Conservation (phyloP, 2,329 filamentous ascomycete species). For the Fusarium pseudoanthophilum region DNA sequence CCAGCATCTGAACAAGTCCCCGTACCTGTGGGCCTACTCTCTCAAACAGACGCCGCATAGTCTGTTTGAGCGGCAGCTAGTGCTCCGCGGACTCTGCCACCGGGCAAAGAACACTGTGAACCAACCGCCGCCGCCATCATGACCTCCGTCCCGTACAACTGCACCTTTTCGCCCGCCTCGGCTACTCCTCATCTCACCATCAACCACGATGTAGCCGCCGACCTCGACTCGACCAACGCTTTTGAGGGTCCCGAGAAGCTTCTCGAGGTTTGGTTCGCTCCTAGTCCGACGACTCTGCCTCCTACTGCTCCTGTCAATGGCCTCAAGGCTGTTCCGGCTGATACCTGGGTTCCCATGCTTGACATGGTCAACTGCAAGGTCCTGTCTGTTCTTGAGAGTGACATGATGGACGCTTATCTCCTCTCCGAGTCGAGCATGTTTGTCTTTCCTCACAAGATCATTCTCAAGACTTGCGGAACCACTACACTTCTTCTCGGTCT, state of each 20-base stretch:
- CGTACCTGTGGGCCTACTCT: conserved; percentile 93
- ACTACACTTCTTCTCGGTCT: conserved; percentile 92
- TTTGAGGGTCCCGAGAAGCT: conserved; percentile 99
- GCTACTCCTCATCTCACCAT: conserved; percentile 93
- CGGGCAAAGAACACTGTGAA: conserved; percentile 45
- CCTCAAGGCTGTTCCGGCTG: conserved; percentile 84
- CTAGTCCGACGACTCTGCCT: conserved; percentile 78
- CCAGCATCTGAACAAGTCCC: conserved; percentile 75
- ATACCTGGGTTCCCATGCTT: conserved; percentile 95
- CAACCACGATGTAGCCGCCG: conserved; percentile 92
- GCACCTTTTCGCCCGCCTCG: conserved; percentile 83
- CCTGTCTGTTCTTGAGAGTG: conserved; percentile 90
- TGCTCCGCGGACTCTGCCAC: conserved; percentile 80
- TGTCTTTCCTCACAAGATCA: conserved; percentile 99
- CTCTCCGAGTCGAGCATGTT: conserved; percentile 99
- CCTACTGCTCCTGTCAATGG: conserved; percentile 77
- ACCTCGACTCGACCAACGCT: conserved; percentile 93
- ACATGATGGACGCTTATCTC: conserved; percentile 94
- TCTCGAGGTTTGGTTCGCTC: conserved; percentile 97
- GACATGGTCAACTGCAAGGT: conserved; percentile 99
- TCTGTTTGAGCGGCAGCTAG: conserved; percentile 98
- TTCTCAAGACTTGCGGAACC: conserved; percentile 97
- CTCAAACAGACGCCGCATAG: conserved; percentile 92
- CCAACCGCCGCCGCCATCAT: background rate
- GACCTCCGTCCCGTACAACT: conserved; percentile 60